Percentiles rank a stretch among this genome's conserved stretches.
These are phyloP conservation scores for Scopulariopsis brevicaulis DNA, from an alignment of 2,329 filamentous ascomycete genomes.

Conservation along the genomic window DNA sequence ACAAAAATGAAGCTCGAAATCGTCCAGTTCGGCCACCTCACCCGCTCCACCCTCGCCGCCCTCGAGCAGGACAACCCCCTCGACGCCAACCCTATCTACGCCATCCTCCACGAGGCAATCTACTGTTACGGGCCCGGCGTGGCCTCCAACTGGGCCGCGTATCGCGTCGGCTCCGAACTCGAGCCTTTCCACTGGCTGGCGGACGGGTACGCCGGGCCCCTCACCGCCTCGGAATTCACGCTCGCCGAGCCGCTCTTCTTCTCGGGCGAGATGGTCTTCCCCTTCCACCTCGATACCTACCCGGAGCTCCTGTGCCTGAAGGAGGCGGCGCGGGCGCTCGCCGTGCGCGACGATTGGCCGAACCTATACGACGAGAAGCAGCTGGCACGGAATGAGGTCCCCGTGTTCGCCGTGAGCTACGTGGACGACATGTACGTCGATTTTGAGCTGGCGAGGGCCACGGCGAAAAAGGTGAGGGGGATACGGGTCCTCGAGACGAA, in stretches of 20 bases:
- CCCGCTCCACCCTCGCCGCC: slow-evolving; percentile 54
- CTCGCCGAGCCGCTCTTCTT: slow-evolving; percentile 55
- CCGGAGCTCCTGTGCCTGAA: slow-evolving; percentile 61
- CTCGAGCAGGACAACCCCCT: slow-evolving; percentile 60
- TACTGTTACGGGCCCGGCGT: slow-evolving; percentile 61
- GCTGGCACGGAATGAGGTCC: slow-evolving; percentile 66
- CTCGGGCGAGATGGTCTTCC: slow-evolving; percentile 87
- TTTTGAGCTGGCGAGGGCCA: slow-evolving; percentile 59
- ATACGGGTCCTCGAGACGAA: slow-evolving; percentile 81
- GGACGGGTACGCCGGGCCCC: slow-evolving; percentile 12
- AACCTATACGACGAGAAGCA: slow-evolving; percentile 64
- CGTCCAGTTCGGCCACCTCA: slow-evolving; percentile 64
- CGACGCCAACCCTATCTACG: slow-evolving; percentile 73
- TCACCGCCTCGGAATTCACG: slow-evolving; percentile 8
- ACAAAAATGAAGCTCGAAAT: slow-evolving; percentile 63
- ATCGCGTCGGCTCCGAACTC: slow-evolving; percentile 43
- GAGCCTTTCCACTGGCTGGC: slow-evolving; percentile 40
- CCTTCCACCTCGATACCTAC: slow-evolving; percentile 74
- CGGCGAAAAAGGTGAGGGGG: slow-evolving; percentile 61
- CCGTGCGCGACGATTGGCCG: slow-evolving; percentile 58
- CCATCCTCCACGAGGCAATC: slow-evolving; percentile 75
- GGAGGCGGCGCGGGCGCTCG: slow-evolving; percentile 60
- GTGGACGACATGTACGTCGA: slow-evolving; percentile 92
- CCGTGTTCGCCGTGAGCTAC: slow-evolving; percentile 76
- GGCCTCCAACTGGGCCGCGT: slow-evolving; percentile 65